These are phyloP conservation scores for Populus davidiana DNA, from an alignment of 345 rosid species.

Conservation along the genomic window DNA sequence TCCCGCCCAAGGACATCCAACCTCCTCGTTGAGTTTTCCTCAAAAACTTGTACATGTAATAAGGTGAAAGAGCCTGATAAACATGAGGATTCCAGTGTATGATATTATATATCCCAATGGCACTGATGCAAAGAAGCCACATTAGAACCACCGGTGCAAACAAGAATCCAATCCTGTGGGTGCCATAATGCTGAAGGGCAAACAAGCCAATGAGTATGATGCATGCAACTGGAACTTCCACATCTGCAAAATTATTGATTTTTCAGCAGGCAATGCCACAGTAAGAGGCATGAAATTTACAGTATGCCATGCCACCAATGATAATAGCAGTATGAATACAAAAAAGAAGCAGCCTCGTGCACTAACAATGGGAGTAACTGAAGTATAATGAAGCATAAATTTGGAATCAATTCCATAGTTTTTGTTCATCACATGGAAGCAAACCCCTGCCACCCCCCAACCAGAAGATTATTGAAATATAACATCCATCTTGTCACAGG, in stretches of 20 bases:
- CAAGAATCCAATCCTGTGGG: constrained; percentile 83
- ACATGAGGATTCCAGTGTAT: constrained; percentile 79
- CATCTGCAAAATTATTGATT: constrained; percentile 47
- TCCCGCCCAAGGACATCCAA: constrained; percentile 91
- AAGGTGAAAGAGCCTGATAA: constrained; percentile 81
- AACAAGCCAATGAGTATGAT: constrained; percentile 69
- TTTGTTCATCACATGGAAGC: neutral
- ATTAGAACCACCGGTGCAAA: constrained; percentile 75
- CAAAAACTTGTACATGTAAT: constrained; percentile 71
- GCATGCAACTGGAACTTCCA: constrained; percentile 79
- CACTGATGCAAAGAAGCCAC: constrained; percentile 80
- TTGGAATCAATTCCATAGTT: neutral
- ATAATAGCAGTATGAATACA: neutral
- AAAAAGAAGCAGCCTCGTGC: neutral
- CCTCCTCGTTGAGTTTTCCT: constrained; percentile 75
- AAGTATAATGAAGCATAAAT: neutral
- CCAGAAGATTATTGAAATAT: neutral
- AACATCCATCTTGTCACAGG: neutral
- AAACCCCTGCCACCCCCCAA: neutral
- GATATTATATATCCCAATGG: constrained; percentile 74
- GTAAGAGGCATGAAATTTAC: neutral
- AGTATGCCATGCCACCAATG: neutral
- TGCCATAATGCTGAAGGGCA: constrained; percentile 90
- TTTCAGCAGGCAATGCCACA: constrained; percentile 15
- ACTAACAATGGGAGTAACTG: neutral